Evolutionary conservation across 2,329 filamentous ascomycete genomes (phyloP).

Genomic region (Beauveria medogensis): DNA sequence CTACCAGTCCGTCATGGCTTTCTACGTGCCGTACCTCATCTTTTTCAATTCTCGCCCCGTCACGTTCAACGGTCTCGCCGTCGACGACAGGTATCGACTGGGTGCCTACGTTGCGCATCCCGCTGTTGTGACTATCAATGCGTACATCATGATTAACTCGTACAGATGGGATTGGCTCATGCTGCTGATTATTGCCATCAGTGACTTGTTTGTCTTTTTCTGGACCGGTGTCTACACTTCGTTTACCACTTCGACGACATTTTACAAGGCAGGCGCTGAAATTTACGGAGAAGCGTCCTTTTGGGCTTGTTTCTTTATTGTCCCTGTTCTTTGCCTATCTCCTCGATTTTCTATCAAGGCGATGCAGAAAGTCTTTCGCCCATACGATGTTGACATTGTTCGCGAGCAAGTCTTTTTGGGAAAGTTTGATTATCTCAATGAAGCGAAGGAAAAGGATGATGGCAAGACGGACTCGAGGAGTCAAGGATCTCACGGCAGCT

Average conservation of each 20-base stretch:
- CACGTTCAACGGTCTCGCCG: slow-evolving; percentile 62
- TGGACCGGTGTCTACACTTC: slow-evolving; percentile 84
- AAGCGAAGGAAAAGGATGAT: slow-evolving; percentile 23
- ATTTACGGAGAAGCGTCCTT: slow-evolving; percentile 77
- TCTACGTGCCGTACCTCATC: slow-evolving; percentile 84
- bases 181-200: slow-evolving; percentile 70
- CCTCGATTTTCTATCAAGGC: slow-evolving; percentile 83
- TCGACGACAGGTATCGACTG: slow-evolving; percentile 75
- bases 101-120: slow-evolving; percentile 82
- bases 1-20: slow-evolving; percentile 90
- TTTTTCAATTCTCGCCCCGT: slow-evolving; percentile 63
- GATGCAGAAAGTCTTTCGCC: slow-evolving; percentile 88
- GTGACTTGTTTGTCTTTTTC: slow-evolving; percentile 82
- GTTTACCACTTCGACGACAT: slow-evolving; percentile 38
- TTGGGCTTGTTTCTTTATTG: slow-evolving; percentile 77
- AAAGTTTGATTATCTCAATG: slow-evolving; percentile 63
- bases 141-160: slow-evolving; percentile 91
- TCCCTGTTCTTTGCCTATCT: slow-evolving; percentile 72
- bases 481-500: slow-evolving; percentile 42
- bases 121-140: slow-evolving; percentile 80
- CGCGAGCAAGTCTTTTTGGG: slow-evolving; percentile 83
- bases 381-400: slow-evolving; percentile 89
- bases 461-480: slow-evolving; percentile 31
- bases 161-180: slow-evolving; percentile 99
- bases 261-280: slow-evolving; percentile 72